Percentiles rank a stretch among this genome's conserved stretches.
Conservation (phyloP, 73 alveolate species). For the Breviolum minutum region DNA sequence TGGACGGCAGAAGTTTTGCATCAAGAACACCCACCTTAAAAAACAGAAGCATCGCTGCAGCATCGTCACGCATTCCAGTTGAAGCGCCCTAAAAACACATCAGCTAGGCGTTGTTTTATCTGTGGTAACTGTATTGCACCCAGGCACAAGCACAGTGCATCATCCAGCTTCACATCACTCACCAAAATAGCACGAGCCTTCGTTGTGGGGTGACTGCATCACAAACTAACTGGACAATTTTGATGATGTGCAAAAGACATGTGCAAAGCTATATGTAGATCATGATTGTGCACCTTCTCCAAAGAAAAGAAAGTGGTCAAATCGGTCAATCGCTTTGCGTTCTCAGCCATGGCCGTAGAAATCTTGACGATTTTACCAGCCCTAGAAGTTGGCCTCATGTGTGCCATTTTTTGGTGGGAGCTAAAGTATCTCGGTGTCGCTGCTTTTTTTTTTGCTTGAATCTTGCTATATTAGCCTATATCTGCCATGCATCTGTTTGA, state of each 20-base stretch:
- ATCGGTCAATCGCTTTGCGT: neutral
- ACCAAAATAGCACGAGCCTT: constrained; percentile 66
- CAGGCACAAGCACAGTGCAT: constrained; percentile 52
- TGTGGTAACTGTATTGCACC: neutral
- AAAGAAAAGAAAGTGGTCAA: constrained; percentile 49
- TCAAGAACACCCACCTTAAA: constrained; percentile 74
- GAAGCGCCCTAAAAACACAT: too few species aligned
- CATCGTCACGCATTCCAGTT: too few species aligned
- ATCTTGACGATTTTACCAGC: neutral
- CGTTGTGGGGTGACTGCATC: neutral
- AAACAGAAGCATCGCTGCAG: neutral
- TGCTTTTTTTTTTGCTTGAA: too few species aligned
- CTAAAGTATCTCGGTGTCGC: too few species aligned
- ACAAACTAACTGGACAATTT: neutral
- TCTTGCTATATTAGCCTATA: too few species aligned
- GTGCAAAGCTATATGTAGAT: neutral
- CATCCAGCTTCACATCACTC: constrained; percentile 92
- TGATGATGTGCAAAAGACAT: neutral
- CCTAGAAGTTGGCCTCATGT: too few species aligned
- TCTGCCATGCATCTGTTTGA: too few species aligned
- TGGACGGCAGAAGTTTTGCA: constrained; percentile 62
- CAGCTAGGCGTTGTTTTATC: too few species aligned
- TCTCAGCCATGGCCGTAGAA: neutral
- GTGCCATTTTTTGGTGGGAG: too few species aligned
- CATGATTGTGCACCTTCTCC: constrained; percentile 4